Evolutionary conservation across 805 yeast genomes (phyloP).

Genomic region (Myxozyma melibiosi): DNA sequence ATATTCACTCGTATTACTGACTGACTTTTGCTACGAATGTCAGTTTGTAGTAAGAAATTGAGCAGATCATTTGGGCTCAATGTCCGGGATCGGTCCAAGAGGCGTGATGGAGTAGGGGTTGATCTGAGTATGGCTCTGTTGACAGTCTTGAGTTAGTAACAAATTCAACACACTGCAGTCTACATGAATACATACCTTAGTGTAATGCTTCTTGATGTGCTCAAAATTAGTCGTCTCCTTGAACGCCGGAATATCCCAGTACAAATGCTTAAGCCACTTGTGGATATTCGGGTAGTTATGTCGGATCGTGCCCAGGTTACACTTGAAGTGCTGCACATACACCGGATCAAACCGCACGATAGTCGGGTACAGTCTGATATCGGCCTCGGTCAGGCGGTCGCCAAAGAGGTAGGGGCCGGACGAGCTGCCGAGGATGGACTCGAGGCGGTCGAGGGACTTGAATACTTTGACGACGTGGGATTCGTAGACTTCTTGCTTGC

Average conservation of each 20-base stretch:
- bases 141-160: not conserved
- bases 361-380: conserved; percentile 82
- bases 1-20: no score
- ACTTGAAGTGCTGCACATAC: conserved; percentile 93
- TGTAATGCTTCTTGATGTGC: conserved; percentile 90
- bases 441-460: conserved; percentile 68
- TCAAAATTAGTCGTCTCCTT: conserved; percentile 79
- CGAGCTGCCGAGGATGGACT: conserved; percentile 53
- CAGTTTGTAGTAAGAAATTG: no score
- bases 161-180: no score
- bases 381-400: conserved; percentile 80
- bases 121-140: conserved; percentile 65
- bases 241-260: conserved; percentile 78
- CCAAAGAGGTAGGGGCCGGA: conserved; percentile 57
- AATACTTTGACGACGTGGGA: conserved; percentile 65
- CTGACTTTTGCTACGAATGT: no score
- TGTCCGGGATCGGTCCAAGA: conserved; percentile 81
- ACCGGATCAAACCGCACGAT: conserved; percentile 90
- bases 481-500: conserved; percentile 79
- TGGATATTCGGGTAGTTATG: conserved; percentile 75
- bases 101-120: conserved; percentile 87
- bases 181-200: conserved; percentile 47
- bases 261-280: conserved; percentile 78
- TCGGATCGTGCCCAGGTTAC: conserved; percentile 81
- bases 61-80: conserved; percentile 50